phyloP scores from a whole-genome alignment of 2,329 filamentous ascomycete species.

The Verticillium klebahnii region DNA sequence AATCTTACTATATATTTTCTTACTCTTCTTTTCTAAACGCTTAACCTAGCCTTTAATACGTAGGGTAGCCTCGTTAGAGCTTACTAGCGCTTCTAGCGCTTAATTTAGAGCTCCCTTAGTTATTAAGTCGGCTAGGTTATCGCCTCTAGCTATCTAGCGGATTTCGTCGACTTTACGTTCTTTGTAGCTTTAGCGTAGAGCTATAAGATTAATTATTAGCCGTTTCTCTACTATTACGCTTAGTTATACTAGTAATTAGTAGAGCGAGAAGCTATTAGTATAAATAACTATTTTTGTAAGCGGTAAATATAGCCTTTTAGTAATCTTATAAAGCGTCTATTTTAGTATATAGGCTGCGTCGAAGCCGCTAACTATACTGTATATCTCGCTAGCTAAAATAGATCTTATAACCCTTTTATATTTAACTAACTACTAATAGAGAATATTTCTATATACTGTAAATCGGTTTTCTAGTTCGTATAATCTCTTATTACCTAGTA shows the following conservation, averaged over 20 bases:
- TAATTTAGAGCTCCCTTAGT: not conserved
- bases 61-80: too few relatives aligned
- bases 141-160: not conserved
- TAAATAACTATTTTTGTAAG: not conserved
- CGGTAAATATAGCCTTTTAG: not conserved
- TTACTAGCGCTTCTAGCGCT: too few relatives aligned
- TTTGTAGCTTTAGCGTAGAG: not conserved
- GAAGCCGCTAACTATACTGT: not conserved
- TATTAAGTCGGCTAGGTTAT: not conserved
- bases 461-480: not conserved
- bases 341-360: not conserved
- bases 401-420: not conserved
- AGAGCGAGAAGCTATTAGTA: not conserved
- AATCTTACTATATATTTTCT: too few relatives aligned
- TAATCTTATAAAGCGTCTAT: not conserved
- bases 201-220: not conserved
- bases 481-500: not conserved
- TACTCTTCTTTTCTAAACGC: too few relatives aligned
- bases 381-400: not conserved
- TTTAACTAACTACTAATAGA: not conserved
- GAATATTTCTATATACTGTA: not conserved
- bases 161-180: not conserved
- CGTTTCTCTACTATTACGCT: not conserved
- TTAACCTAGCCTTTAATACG: too few relatives aligned
- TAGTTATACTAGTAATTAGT: not conserved